Base-by-base conservation (phyloP, 345 rosid species). In the Salix brachista region DNA sequence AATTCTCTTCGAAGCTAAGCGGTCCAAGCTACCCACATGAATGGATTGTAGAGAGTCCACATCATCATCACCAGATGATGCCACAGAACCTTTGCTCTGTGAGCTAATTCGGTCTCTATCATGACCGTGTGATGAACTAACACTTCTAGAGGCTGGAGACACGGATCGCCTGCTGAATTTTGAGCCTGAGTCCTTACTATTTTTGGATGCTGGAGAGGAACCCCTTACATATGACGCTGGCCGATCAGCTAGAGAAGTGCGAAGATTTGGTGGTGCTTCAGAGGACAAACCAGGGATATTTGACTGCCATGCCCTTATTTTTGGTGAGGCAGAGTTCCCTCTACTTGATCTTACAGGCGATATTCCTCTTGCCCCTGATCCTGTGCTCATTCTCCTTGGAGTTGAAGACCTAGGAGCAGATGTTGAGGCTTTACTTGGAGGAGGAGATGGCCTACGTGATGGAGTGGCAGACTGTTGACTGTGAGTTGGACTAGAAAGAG, bases 241-340 rank as follows among this genome's bases (percentile, higher is more conserved):
- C 75, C 97, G 92, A 87, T 96, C 98, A 81, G 88, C 90, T 84
- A 92, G 79, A 73, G 99, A 96, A 79, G 99, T 96, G 70, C 97
- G 90, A 62, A 96, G 98, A 88, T 94, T 96, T n/a, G 97, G 98
- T 1, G 99, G 99, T 64, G 90, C 98, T 71, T 96, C 99, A 81
- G 91, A 86, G 66, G 99, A 91, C 86, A 96, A 93, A 74, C 98
- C 98, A 62, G 99, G 93, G 50, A 96, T 88, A 76, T 90, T 93
- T 75, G 97, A 86, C 79, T 93, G 98, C 99, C 97, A 93, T 69
- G 91, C 95, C 72, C 85, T 91, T 77, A 91, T 84, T 86, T 93
- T 93, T 64, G 99, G 98, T 25, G 99, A 96, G 68, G 92, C 85
- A 77, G 99, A 93, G 84, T 86, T 96, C 79, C 97, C 99, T 74